Base-by-base conservation (phyloP, 805 yeast species). In the Myxozyma sirexii region DNA sequence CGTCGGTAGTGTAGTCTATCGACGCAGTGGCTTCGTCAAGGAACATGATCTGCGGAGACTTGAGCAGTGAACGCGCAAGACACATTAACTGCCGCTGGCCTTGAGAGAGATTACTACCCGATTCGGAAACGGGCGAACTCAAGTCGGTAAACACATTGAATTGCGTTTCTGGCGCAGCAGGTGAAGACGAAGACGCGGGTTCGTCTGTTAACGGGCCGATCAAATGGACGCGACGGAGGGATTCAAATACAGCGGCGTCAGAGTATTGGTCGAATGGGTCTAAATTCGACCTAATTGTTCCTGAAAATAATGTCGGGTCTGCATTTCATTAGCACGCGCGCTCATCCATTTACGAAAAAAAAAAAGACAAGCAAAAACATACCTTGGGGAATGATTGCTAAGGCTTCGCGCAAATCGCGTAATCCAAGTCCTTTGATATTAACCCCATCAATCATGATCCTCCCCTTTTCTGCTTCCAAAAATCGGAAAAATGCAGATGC, bases 381-480 rank as follows among this genome's bases (percentile, higher is more conserved):
- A 19, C 51, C 96, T 72, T 90, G 96, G 2, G 96, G 96, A 70
- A 90, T 90, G 63, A 90, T 89, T 1, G 92, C 81, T 29, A 90
- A 76, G 60, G 81, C 82, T 19, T 87, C 81, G 65, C 96, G 79
- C 69, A 90, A 78, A 62, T 85, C 87, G 55, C 75, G 75, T 37
- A 90, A 78, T 0, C 96, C 96, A 60, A 90, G 70, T 2, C 75
- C 74, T 1, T 83, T 72, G 55, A 85, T 86, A 69, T 88, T 84
- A 33, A 86, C 70, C 3, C 84, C 93, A 74, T 90, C 96, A 68
- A 90, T 85, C 1, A 67, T 58, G 46, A 90, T 84, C 6, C 66
- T 60, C 12, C 88, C 87, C 8, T 75, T 71, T 19, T 74, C 74
- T 38, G 85, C 73, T 68, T 89, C 96, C 48, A 80, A 75, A 41